Base-by-base conservation (phyloP, 306 rosid species). In the Fragaria iinumae region DNA sequence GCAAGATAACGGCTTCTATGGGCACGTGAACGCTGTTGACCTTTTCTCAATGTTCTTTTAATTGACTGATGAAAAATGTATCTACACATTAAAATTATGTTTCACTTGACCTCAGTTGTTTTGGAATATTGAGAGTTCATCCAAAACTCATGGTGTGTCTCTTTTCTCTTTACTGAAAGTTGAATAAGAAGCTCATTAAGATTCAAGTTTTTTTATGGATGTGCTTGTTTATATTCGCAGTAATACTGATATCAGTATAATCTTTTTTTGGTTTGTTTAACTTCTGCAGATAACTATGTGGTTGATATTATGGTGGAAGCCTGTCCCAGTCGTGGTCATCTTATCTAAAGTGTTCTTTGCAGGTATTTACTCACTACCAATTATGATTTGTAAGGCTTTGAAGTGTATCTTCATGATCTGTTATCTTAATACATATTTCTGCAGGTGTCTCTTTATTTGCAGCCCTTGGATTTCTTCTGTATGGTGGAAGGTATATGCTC, bases 381-480 rank as follows among this genome's bases (percentile, higher is more conserved):
- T 17, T 52, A 17, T 70, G 53, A 53, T 76, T 48, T 71, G 2
- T 41, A 14, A 49, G 60, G 29, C 48, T 55, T 6, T 27, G 69
- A 17, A 7, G 63, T 67, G 47, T 62, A 52, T 72, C 64, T 64
- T 67, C 64, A 47, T 80, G 45, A 73, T 76, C 49, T 69, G 50
- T 79, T 29, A 72, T 79, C 16, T 52, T 64, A 66, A 85, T 80
- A 72, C 74, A 68, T 81, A 53, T 76, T 78, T 71, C 82, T 83
- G 70, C 79, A 93, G 98, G 97, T 80, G 94, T 96, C 21, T 91
- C 99, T 78, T 88, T 93, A 84, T 92, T 93, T 72, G 97, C 98
- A 25, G 99, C 99, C 77, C 91, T 96, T 67, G 99, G 98, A 57
- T 96, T 96, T 90, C 97, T 96, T 81, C 92, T 93, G 76, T 96